Evolutionary conservation across 495 filamentous ascomycete species (phyloP).

Genomic region (Neurospora tetrasperma): DNA sequence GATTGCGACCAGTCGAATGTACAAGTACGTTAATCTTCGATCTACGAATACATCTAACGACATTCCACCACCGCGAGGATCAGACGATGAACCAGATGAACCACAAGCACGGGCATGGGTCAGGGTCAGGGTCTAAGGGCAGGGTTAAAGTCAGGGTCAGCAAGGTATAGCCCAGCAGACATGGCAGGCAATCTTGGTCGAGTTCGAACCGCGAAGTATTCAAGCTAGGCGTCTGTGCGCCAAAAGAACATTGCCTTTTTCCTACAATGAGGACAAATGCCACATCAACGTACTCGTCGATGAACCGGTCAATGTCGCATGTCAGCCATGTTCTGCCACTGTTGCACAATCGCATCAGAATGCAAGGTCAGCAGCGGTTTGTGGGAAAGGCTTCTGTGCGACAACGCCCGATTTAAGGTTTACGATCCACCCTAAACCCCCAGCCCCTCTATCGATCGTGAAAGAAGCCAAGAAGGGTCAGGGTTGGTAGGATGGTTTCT

Average conservation of each 20-base stretch:
- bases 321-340: neutral
- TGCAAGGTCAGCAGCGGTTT: neutral
- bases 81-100: neutral
- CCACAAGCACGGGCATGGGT: neutral
- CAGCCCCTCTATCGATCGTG: neutral
- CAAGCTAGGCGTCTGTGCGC: neutral
- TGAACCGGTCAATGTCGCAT: neutral
- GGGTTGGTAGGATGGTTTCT: neutral
- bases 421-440: neutral
- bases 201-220: neutral
- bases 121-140: neutral
- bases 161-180: neutral
- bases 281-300: neutral
- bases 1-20: neutral
- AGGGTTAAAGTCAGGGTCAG: neutral
- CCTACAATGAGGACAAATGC: neutral
- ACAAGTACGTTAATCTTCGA: neutral
- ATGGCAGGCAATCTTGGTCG: neutral
- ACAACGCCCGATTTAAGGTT: neutral
- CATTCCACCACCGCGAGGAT: neutral
- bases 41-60: neutral
- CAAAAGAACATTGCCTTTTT: neutral
- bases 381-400: neutral
- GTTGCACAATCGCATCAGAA: neutral
- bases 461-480: neutral